Conservation (phyloP, 2,329 filamentous ascomycete species). For the Hymenoscyphus repandus region DNA sequence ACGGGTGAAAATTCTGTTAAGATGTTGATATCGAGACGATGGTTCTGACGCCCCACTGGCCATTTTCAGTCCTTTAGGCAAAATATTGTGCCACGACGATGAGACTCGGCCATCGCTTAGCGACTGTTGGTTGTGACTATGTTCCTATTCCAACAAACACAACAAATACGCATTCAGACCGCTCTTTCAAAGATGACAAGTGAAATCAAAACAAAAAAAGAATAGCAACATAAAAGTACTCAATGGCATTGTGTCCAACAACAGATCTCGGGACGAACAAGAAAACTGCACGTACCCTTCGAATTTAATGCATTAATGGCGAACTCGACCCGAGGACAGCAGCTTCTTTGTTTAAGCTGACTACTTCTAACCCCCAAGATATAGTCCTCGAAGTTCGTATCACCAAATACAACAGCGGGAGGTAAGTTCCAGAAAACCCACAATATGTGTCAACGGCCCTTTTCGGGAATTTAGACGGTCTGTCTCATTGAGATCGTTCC, state of each 20-base stretch:
- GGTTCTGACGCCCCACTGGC: no score
- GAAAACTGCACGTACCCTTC: background rate
- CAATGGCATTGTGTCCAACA: background rate
- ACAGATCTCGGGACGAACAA: background rate
- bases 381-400: background rate
- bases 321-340: background rate
- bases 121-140: no score
- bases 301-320: background rate
- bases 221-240: background rate
- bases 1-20: no score
- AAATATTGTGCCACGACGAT: no score
- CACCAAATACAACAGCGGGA: background rate
- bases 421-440: background rate
- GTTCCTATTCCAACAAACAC: no score
- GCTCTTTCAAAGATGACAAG: background rate
- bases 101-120: no score
- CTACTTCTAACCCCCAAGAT: background rate
- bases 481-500: background rate
- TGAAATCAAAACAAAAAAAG: no score
- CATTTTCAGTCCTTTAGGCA: no score
- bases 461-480: background rate
- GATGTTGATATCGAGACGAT: no score
- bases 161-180: background rate
- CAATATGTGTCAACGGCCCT: background rate
- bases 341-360: background rate